phyloP scores from a whole-genome alignment of 2,329 filamentous ascomycete species.

The Aspergillus proliferans region DNA sequence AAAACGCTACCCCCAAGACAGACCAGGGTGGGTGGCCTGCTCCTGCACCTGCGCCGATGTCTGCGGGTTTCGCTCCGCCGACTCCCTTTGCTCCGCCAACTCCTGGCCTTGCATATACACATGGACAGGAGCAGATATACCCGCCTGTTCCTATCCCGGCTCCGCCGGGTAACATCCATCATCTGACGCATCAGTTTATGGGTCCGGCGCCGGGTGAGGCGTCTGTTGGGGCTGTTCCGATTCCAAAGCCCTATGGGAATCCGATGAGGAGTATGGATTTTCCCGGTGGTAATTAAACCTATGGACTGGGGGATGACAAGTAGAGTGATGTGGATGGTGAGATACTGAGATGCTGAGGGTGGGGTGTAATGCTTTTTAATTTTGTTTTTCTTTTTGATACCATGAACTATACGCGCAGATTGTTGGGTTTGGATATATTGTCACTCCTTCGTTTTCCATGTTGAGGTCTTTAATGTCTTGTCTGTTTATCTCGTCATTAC shows the following conservation, averaged over 20 bases:
- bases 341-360: too few relatives aligned
- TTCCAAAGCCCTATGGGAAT: constrained; percentile 72
- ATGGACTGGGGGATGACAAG: too few relatives aligned
- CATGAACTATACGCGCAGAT: too few relatives aligned
- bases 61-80: too few relatives aligned
- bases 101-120: neutral
- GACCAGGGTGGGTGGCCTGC: constrained; percentile 54
- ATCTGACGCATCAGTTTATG: constrained; percentile 53
- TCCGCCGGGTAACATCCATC: constrained; percentile 18
- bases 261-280: constrained; percentile 37
- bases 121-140: neutral
- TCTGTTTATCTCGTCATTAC: too few relatives aligned
- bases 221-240: constrained; percentile 78
- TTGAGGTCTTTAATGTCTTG: too few relatives aligned
- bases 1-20: constrained; percentile 67
- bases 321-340: neutral
- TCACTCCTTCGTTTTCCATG: too few relatives aligned
- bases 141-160: constrained; percentile 13
- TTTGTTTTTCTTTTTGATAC: too few relatives aligned
- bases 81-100: neutral
- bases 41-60: constrained; percentile 35
- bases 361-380: too few relatives aligned
- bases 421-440: too few relatives aligned
- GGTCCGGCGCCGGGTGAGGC: constrained; percentile 71
- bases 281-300: neutral